These are phyloP conservation scores for Xylariales sp. DNA, from an alignment of 2,329 filamentous ascomycete species.

Conservation along the genomic window DNA sequence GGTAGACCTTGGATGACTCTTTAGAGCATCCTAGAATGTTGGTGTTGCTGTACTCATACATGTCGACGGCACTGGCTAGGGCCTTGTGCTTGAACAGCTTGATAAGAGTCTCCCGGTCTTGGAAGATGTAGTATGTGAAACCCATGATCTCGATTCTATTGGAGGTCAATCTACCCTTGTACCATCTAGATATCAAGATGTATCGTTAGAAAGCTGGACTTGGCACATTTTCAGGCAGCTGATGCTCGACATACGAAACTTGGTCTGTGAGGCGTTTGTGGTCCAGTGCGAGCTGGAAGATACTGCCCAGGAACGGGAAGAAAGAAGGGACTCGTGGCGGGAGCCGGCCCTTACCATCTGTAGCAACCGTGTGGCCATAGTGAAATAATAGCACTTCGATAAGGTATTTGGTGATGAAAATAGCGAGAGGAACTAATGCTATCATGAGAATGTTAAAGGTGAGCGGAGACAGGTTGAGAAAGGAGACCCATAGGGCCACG, in stretches of 20 bases:
- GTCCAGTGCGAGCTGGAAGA: slow-evolving; percentile 28
- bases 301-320: slow-evolving; percentile 30
- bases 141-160: slow-evolving; percentile 35
- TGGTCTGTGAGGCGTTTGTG: slow-evolving; percentile 29
- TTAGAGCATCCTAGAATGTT: slow-evolving; percentile 37
- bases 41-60: slow-evolving; percentile 35
- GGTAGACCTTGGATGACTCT: slow-evolving; percentile 30
- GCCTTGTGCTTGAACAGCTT: slow-evolving; percentile 33
- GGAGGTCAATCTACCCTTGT: slow-evolving; percentile 33
- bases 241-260: slow-evolving; percentile 30
- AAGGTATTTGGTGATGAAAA: slow-evolving; percentile 23
- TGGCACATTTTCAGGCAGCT: background rate
- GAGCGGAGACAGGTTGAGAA: slow-evolving; percentile 21
- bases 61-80: slow-evolving; percentile 35
- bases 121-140: slow-evolving; percentile 35
- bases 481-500: slow-evolving; percentile 27
- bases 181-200: slow-evolving; percentile 28
- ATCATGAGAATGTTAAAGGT: slow-evolving; percentile 11
- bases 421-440: slow-evolving; percentile 16
- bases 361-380: slow-evolving; percentile 21
- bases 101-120: slow-evolving; percentile 36
- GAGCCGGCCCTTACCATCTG: slow-evolving; percentile 18
- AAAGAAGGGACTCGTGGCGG: slow-evolving; percentile 34
- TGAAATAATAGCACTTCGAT: slow-evolving; percentile 28
- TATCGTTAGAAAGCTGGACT: slow-evolving; percentile 3